A percentile compares a stretch with the other conserved stretches of the same genome.
These are phyloP conservation scores for Boletus subparvulus DNA, from an alignment of 768 basidiomycete genomes.

Conservation along the genomic window DNA sequence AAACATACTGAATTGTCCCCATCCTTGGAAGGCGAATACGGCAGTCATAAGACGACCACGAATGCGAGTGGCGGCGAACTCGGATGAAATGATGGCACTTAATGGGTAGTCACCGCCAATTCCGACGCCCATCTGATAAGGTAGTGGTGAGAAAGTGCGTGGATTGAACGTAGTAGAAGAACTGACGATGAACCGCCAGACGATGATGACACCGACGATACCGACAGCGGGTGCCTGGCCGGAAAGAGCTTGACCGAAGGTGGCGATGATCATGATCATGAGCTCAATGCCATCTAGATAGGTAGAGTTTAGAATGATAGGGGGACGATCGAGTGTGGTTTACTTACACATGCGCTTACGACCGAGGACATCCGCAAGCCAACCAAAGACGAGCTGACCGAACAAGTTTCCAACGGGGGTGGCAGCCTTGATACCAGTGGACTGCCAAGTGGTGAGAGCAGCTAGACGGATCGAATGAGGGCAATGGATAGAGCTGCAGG, in stretches of 20 bases:
- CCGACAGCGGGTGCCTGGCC: slow-evolving; percentile 64
- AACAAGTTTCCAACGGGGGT: slow-evolving; percentile 73
- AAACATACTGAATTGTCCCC: slow-evolving; percentile 73
- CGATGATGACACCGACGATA: slow-evolving; percentile 74
- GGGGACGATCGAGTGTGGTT: background rate
- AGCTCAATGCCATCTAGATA: slow-evolving; percentile 50
- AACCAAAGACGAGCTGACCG: slow-evolving; percentile 78
- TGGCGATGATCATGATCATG: slow-evolving; percentile 78
- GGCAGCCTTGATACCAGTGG: slow-evolving; percentile 76
- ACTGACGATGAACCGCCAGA: slow-evolving; percentile 77
- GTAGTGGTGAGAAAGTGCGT: background rate
- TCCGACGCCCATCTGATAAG: slow-evolving; percentile 65
- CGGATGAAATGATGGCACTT: slow-evolving; percentile 82
- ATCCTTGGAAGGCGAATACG: slow-evolving; percentile 84
- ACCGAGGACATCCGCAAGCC: slow-evolving; percentile 74
- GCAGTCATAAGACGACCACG: slow-evolving; percentile 89
- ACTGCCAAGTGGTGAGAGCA: slow-evolving; percentile 53
- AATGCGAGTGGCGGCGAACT: slow-evolving; percentile 75
- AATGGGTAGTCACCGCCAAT: slow-evolving; percentile 91
- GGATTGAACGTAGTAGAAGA: background rate
- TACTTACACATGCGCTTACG: slow-evolving; percentile 77
- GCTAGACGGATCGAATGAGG: slow-evolving; percentile 1
- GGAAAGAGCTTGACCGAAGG: slow-evolving; percentile 77
- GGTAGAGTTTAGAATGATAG: background rate
- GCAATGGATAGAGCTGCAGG: background rate